These are phyloP conservation scores for Amphichorda felina DNA, from an alignment of 2,329 filamentous ascomycete species.

Conservation along the genomic window DNA sequence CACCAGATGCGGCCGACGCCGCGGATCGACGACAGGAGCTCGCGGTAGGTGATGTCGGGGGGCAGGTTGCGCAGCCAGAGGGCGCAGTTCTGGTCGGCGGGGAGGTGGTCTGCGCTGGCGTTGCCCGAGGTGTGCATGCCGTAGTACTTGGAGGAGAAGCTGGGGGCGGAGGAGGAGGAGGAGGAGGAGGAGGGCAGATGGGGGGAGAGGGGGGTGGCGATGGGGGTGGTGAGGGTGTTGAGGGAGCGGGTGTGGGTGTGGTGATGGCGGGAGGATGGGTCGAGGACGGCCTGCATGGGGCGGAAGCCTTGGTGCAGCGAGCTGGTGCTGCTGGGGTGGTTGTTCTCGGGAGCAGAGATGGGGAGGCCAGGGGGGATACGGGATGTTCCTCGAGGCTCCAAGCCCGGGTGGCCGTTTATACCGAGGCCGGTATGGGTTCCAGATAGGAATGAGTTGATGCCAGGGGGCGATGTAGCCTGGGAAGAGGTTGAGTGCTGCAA, in stretches of 20 bases:
- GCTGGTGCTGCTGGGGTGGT: too few relatives aligned
- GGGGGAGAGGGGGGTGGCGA: too few relatives aligned
- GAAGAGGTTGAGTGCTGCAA: too few relatives aligned
- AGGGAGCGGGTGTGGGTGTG: background rate
- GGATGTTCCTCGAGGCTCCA: too few relatives aligned
- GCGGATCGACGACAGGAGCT: constrained; percentile 31
- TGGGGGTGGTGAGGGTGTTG: background rate
- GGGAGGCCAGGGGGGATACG: too few relatives aligned
- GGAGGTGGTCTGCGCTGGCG: constrained; percentile 19
- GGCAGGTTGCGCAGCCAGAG: constrained; percentile 42
- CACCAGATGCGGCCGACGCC: constrained; percentile 38
- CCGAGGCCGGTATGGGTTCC: too few relatives aligned
- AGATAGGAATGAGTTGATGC: too few relatives aligned
- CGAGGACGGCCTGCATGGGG: constrained; percentile 5
- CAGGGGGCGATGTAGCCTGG: too few relatives aligned
- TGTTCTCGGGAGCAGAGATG: too few relatives aligned
- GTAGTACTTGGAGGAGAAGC: constrained; percentile 21
- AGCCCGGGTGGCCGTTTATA: too few relatives aligned
- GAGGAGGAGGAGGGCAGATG: background rate
- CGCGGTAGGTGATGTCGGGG: constrained; percentile 22
- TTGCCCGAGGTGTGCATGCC: constrained; percentile 22
- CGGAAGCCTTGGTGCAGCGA: background rate
- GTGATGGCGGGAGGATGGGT: background rate
- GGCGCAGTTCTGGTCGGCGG: constrained; percentile 29
- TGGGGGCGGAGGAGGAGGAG: constrained; percentile 3